These are phyloP conservation scores for Ustilago tritici DNA, from an alignment of 1,284 basidiomycete genomes.

Conservation along the genomic window DNA sequence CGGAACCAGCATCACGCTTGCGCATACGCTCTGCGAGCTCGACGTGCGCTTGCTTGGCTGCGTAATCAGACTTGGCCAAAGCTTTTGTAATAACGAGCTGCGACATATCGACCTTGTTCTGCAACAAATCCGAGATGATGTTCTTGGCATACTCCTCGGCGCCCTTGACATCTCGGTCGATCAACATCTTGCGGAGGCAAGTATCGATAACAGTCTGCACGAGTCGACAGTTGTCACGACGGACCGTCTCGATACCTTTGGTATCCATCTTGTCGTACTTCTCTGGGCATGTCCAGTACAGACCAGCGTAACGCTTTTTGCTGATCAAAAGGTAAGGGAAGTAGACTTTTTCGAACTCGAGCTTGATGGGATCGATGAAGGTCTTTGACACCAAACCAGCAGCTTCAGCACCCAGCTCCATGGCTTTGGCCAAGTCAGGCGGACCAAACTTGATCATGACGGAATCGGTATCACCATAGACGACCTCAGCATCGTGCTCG, in stretches of 20 bases:
- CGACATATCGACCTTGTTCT: constrained; percentile 70
- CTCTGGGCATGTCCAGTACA: constrained; percentile 67
- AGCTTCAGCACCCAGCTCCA: constrained; percentile 81
- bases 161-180: constrained; percentile 68
- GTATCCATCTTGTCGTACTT: constrained; percentile 70
- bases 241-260: constrained; percentile 69
- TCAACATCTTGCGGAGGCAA: constrained; percentile 69
- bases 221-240: constrained; percentile 69
- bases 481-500: constrained; percentile 67
- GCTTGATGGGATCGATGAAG: constrained; percentile 67
- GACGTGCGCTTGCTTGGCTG: constrained; percentile 68
- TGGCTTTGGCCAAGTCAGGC: constrained; percentile 60
- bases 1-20: constrained; percentile 68
- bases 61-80: constrained; percentile 67
- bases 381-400: constrained; percentile 80
- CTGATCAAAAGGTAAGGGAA: constrained; percentile 69
- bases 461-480: constrained; percentile 69
- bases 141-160: constrained; percentile 69
- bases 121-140: constrained; percentile 67
- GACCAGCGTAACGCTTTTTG: constrained; percentile 69
- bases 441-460: constrained; percentile 70
- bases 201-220: constrained; percentile 69
- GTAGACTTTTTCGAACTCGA: constrained; percentile 70
- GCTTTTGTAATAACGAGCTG: constrained; percentile 69
- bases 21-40: constrained; percentile 69